Conservation (phyloP, 176 grass and related monocot genomes). For the Luzula sylvatica region DNA sequence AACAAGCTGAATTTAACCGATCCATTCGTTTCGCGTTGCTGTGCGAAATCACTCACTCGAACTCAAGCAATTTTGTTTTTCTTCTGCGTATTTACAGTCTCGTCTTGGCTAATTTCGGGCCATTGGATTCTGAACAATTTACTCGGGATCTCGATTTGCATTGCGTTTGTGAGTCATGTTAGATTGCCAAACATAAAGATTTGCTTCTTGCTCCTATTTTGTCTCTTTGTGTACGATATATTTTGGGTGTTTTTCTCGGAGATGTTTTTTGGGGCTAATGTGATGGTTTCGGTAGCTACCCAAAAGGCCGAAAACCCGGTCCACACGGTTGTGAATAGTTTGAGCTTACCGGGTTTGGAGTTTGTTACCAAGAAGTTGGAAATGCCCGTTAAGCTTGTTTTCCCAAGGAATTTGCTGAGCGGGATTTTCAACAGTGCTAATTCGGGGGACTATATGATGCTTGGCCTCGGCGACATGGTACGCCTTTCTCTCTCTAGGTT, state of each 20-base stretch:
- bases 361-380: conserved; percentile 88
- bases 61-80: conserved; percentile 46
- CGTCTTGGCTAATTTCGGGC: conserved; percentile 71
- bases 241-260: conserved; percentile 99
- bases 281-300: conserved; percentile 97
- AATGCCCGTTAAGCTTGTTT: conserved; percentile 91
- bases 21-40: conserved; percentile 59
- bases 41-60: conserved; percentile 72
- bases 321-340: conserved; percentile 73
- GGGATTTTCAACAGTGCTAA: conserved; percentile 57
- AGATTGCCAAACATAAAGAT: conserved; percentile 95
- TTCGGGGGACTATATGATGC: conserved; percentile 89
- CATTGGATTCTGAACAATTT: conserved; percentile 93
- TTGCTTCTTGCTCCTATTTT: conserved; percentile 66
- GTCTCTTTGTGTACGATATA: conserved; percentile 89
- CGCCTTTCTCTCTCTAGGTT: conserved; percentile 6
- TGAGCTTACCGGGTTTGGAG: conserved; percentile 79
- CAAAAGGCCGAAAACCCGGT: conserved; percentile 97
- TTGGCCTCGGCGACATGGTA: conserved; percentile 99
- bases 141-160: conserved; percentile 81
- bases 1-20: conserved; percentile 39
- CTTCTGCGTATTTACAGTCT: conserved; percentile 45
- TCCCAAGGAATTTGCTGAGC: conserved; percentile 89
- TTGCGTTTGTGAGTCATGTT: conserved; percentile 95
- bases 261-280: conserved; percentile 92